Base-by-base conservation (phyloP, 2,329 filamentous ascomycete species). In the Didymella arachidicola region DNA sequence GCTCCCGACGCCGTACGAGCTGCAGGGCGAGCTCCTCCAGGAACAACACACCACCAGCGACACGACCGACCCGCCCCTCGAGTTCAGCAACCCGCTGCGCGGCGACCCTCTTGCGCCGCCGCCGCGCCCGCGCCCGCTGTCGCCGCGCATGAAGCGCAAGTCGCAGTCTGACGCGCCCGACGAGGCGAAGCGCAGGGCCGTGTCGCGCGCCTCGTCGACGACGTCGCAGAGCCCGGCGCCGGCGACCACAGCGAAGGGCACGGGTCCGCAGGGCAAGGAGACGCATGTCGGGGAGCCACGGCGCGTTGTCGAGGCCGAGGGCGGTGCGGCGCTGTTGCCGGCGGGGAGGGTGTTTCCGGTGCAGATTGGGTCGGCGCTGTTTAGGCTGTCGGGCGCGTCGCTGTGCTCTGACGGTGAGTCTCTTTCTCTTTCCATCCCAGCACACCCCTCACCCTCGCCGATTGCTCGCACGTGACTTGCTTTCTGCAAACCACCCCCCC, bases 301-400 rank as follows among this genome's bases (percentile, higher is more conserved):
- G 46, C 73, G 52, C 50, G 60, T 77, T 7, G 63, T 63, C 10
- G 72, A 74, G 36, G 66, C 73, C 18, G 62, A 68, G 30, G 57
- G 49, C 19, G 63, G 66, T 10, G n/a, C 47, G 4, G 67, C 73
- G 38, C 82, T 87, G 51, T 80, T 91, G 18, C 89, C 89, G 3
- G 87, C 89, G 64, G 87, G 89, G 72, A 87, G 88, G 67, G 88
- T 90, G 4, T 91, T 90, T 68, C 84, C 88, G 0, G 89, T 90
- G 56, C 88, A 90, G 72, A 87, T 90, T 59, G 88, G 88, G 3
- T 87, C 85, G 3, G 84, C 88, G 68, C 73, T 90, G n/a, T 91
- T 90, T 74, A 81, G 86, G 59, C 77, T 90, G 45, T 90, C 87
- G 10, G 88, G 88, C 30, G 88, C 88, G 12, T 90, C 87, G 47